Conservation (phyloP, 495 filamentous ascomycete genomes). For the Neurospora terricola region DNA sequence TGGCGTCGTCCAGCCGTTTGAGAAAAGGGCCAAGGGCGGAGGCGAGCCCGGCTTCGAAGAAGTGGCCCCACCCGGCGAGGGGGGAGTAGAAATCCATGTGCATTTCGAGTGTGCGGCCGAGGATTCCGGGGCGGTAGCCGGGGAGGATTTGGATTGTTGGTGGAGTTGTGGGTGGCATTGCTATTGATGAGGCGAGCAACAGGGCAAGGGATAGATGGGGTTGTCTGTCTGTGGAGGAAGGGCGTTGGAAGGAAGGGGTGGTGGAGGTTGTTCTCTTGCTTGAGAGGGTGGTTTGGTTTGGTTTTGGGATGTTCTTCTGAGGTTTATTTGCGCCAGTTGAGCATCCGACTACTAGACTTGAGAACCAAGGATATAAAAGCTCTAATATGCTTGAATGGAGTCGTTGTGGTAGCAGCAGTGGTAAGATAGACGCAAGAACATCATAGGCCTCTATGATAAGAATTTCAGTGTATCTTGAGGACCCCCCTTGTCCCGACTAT, state of each 20-base stretch:
- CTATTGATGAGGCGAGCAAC: no score
- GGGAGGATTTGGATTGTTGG: conserved; percentile 8
- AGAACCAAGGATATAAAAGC: no score
- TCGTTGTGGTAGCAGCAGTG: neutral
- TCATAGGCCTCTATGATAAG: neutral
- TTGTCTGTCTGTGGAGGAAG: neutral
- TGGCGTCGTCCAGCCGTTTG: conserved; percentile 7
- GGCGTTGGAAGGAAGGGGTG: no score
- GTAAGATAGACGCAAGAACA: neutral
- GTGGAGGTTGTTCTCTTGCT: neutral
- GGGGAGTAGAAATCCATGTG: conserved; percentile 19
- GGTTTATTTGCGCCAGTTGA: no score
- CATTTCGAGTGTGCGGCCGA: conserved; percentile 22
- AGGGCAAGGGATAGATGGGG: no score
- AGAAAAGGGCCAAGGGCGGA: conserved; percentile 8
- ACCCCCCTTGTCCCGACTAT: neutral
- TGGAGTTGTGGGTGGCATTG: neutral
- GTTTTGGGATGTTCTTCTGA: neutral
- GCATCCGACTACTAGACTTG: no score
- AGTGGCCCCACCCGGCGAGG: conserved; percentile 11
- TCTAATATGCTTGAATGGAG: neutral
- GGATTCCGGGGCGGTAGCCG: conserved; percentile 25
- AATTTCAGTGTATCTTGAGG: neutral
- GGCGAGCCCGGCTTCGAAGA: conserved; percentile 16
- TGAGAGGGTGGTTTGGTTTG: neutral